Conservation (phyloP, 169 alveolate species). For the Babesia sp. region DNA sequence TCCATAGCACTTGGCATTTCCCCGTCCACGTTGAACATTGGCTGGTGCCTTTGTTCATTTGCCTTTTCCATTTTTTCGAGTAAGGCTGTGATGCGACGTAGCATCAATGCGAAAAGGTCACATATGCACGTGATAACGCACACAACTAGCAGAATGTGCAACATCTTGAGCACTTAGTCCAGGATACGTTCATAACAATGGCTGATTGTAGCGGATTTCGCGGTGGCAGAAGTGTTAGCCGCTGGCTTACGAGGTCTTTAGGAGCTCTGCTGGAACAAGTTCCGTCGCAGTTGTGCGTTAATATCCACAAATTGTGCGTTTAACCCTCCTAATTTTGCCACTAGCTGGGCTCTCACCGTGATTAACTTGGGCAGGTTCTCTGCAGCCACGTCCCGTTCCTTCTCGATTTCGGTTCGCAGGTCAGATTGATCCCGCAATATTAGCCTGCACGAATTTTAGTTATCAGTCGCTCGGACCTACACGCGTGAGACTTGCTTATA, state of each 20-base stretch:
- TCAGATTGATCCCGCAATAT: conserved; percentile 39
- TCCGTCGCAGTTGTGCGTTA: conserved; percentile 37
- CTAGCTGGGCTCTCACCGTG: conserved; percentile 54
- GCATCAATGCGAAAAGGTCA: not conserved
- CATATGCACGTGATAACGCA: conserved; percentile 33
- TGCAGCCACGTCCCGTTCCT: conserved; percentile 13
- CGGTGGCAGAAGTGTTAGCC: too few relatives aligned
- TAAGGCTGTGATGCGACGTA: not conserved
- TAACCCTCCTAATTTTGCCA: conserved; percentile 60
- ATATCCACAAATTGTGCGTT: conserved; percentile 61
- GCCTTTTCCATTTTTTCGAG: conserved; percentile 7
- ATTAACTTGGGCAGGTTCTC: conserved; percentile 57
- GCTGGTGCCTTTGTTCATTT: not conserved
- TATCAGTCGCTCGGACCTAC: conserved; percentile 2
- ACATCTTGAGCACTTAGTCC: conserved; percentile 14
- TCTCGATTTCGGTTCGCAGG: conserved; percentile 26
- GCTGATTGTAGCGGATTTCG: too few relatives aligned
- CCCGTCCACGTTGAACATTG: conserved; percentile 13
- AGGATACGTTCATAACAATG: too few relatives aligned
- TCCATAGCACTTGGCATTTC: conserved; percentile 9
- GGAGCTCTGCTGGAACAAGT: not conserved
- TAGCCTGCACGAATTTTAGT: not conserved
- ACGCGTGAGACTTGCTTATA: conserved; percentile 67
- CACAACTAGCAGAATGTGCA: conserved; percentile 27
- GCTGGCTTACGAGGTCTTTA: not conserved